Evolutionary conservation across 2,329 filamentous ascomycete genomes (phyloP), one percentile per base, ranked within the genome.

Genomic region (Alternaria ethzedia): DNA sequence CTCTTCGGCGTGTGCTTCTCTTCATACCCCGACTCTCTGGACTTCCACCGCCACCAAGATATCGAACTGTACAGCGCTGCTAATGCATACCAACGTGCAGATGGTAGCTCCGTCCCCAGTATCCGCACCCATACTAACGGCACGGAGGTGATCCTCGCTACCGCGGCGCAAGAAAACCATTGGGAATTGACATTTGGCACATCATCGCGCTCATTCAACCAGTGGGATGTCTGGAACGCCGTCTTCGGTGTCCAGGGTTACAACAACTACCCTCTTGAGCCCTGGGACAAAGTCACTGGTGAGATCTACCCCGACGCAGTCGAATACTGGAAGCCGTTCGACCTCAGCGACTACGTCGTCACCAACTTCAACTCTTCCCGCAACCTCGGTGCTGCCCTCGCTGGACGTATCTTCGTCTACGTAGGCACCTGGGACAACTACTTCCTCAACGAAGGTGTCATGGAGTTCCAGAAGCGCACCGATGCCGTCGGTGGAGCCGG

Each of bases 161-260:
- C 70, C 0, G 68, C 72, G 8, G 71, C 66, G 15, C 72, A 75
- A 26, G 78, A 80, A 57, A 80, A 79, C 49, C 78, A 80, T 61
- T 81, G 78, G 78, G 79, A 81, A 49, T 66, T 81, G 2, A 75
- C 77, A 0, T 79, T 75, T 20, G 79, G 79, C 25, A 80, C 79
- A 1, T 68, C 72, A 0, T 73, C 76, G 1, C 77, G 79, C 30
- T 79, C 77, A 2, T 70, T 61, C 26, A 66, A 71, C 17, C 79
- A 81, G 54, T 80, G 78, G 78, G 79, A 81, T 58, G 46, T 79
- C 15, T 81, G 79, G 79, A 75, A 79, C 26, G 76, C 78, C 9
- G 77, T 81, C 2, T 81, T 80, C 23, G 75, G 77, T 8, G 73
- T 71, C 0, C 79, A 81, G 49, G 79, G 78, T 5, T 70, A 73